Evolutionary conservation across 495 filamentous ascomycete species (phyloP).

Genomic region (Trichocladium uniseriatum): DNA sequence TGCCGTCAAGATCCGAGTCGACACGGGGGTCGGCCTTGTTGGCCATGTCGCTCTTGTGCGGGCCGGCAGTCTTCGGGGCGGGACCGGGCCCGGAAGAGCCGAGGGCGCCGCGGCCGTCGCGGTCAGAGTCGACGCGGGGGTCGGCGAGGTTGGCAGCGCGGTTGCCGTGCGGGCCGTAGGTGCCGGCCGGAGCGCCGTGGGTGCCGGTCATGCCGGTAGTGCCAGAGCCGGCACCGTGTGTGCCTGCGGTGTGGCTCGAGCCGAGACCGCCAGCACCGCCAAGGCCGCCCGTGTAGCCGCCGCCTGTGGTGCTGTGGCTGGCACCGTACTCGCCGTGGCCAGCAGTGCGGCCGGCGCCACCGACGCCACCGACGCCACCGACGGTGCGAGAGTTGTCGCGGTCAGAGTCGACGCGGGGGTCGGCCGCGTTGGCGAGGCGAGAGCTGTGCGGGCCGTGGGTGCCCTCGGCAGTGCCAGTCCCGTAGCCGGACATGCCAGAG

Average conservation of each 20-base stretch:
- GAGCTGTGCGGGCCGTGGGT: slow-evolving; percentile 10
- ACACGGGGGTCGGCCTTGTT: slow-evolving; percentile 50
- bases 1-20: slow-evolving; percentile 41
- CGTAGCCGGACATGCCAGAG: slow-evolving; percentile 12
- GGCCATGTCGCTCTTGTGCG: slow-evolving; percentile 41
- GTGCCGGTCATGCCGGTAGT: slow-evolving; percentile 23
- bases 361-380: slow-evolving; percentile 16
- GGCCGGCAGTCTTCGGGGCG: slow-evolving; percentile 40
- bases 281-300: no score
- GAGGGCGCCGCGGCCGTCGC: slow-evolving; percentile 1
- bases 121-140: slow-evolving; percentile 41
- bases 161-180: slow-evolving; percentile 41
- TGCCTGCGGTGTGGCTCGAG: no score
- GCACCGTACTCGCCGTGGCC: no score
- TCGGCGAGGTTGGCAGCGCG: slow-evolving; percentile 47
- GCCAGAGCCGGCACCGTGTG: slow-evolving; percentile 19
- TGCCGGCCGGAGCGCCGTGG: slow-evolving; percentile 19
- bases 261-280: no score
- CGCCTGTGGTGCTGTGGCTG: no score
- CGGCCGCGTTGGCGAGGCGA: slow-evolving; percentile 13
- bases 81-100: slow-evolving; percentile 22
- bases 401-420: slow-evolving; percentile 14
- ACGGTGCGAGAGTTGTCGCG: slow-evolving; percentile 8
- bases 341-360: slow-evolving; percentile 7
- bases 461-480: slow-evolving; percentile 12